Conservation (phyloP, 306 rosid genomes). For the Ormosia semicastrata region DNA sequence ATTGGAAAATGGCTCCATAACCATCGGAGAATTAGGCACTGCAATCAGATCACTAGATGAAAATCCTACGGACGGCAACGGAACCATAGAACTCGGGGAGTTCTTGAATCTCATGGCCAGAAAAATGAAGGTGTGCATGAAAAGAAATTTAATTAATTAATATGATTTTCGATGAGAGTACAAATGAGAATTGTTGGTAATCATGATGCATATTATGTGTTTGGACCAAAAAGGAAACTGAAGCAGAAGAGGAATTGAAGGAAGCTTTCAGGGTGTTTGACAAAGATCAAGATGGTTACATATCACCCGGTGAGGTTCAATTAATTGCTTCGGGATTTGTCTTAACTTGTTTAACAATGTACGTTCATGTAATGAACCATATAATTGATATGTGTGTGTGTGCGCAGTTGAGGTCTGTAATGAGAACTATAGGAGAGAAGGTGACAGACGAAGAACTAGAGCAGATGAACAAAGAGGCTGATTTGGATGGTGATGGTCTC, state of each 20-base stretch:
- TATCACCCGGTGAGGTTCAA: conserved; percentile 59
- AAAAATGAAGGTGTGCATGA: conserved; percentile 51
- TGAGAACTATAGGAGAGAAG: conserved; percentile 55
- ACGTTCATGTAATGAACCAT: background rate
- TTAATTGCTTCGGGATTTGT: background rate
- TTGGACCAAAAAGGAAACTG: conserved; percentile 42
- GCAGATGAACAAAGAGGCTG: conserved; percentile 70
- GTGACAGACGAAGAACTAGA: conserved; percentile 58
- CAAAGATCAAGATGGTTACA: conserved; percentile 69
- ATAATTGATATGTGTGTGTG: background rate
- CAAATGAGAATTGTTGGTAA: background rate
- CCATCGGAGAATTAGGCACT: conserved; percentile 53
- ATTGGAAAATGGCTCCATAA: conserved; percentile 51
- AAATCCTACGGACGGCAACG: conserved; percentile 55
- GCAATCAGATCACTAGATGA: conserved; percentile 44
- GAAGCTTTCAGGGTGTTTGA: conserved; percentile 69
- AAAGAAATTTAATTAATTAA: background rate
- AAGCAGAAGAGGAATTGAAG: conserved; percentile 55
- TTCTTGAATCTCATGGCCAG: conserved; percentile 66
- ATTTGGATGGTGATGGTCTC: conserved; percentile 72
- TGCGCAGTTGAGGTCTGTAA: conserved; percentile 52
- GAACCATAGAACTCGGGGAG: conserved; percentile 68
- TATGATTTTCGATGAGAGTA: background rate
- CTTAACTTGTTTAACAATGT: background rate
- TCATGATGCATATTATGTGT: background rate